Conservation (phyloP, 805 yeast species). For the Saccharomycopsis babjevae region DNA sequence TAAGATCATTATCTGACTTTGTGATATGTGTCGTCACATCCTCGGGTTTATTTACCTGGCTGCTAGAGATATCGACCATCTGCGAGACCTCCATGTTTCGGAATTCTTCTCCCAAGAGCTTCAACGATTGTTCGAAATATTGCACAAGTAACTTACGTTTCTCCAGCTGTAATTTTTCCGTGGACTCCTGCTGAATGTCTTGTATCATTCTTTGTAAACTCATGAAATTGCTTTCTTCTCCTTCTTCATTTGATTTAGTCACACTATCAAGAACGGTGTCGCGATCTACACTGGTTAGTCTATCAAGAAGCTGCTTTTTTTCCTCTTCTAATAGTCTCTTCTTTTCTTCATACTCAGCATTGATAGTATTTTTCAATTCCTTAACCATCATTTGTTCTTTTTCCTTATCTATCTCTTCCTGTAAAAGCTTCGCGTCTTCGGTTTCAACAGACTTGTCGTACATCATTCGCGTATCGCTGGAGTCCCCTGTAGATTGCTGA, state of each 20-base stretch:
- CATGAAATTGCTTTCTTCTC: background rate
- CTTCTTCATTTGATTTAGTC: background rate
- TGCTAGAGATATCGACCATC: background rate
- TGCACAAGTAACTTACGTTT: background rate
- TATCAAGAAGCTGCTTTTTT: background rate
- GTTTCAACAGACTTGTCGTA: constrained; percentile 17
- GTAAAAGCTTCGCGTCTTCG: constrained; percentile 7
- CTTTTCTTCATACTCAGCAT: background rate
- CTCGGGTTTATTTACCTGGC: background rate
- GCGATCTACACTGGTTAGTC: background rate
- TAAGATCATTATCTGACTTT: background rate
- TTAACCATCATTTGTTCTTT: constrained; percentile 2
- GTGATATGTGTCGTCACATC: background rate
- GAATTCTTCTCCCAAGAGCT: constrained; percentile 12
- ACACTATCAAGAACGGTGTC: background rate
- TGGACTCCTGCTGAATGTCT: background rate
- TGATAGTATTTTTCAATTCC: background rate
- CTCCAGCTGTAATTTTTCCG: background rate
- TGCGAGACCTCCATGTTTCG: constrained; percentile 1
- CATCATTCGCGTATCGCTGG: background rate
- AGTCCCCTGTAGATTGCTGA: background rate
- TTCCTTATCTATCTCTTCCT: constrained; percentile 5
- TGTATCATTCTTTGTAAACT: background rate
- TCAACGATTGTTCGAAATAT: constrained; percentile 15
- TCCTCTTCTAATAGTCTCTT: background rate